Evolutionary conservation across 257 asterid genomes (phyloP).

Genomic region (Solanum bulbocastanum): DNA sequence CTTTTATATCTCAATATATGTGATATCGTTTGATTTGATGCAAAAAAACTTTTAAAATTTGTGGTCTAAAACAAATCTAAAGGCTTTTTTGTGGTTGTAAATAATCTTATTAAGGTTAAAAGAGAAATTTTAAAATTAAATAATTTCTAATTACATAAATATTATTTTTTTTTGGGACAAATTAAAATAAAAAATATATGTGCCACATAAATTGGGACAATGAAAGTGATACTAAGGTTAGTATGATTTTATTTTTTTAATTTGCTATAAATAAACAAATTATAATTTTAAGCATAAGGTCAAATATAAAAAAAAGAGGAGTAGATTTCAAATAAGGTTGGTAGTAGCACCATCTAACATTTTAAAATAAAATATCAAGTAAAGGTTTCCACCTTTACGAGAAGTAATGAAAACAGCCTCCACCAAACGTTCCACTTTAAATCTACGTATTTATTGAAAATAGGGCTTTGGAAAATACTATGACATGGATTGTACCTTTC

Average conservation of each 20-base stretch:
- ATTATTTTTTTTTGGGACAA: neutral
- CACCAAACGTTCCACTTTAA: neutral
- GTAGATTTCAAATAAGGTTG: neutral
- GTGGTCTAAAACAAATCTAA: no score
- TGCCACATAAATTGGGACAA: neutral
- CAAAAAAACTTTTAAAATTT: neutral
- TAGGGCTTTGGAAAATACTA: neutral
- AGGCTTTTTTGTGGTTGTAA: no score
- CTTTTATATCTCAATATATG: no score
- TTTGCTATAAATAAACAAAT: neutral
- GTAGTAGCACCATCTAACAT: neutral
- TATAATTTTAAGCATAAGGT: neutral
- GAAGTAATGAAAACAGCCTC: neutral
- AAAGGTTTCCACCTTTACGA: neutral
- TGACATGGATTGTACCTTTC: neutral
- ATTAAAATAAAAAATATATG: neutral
- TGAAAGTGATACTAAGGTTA: neutral
- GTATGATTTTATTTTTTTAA: no score
- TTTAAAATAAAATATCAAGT: neutral
- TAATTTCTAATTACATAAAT: no score
- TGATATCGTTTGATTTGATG: no score
- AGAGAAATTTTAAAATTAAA: no score
- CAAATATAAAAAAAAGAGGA: neutral
- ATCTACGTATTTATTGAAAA: neutral
- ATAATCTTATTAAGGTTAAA: no score